Conservation (phyloP, 2,329 filamentous ascomycete species). For the Lomentospora prolificans region DNA sequence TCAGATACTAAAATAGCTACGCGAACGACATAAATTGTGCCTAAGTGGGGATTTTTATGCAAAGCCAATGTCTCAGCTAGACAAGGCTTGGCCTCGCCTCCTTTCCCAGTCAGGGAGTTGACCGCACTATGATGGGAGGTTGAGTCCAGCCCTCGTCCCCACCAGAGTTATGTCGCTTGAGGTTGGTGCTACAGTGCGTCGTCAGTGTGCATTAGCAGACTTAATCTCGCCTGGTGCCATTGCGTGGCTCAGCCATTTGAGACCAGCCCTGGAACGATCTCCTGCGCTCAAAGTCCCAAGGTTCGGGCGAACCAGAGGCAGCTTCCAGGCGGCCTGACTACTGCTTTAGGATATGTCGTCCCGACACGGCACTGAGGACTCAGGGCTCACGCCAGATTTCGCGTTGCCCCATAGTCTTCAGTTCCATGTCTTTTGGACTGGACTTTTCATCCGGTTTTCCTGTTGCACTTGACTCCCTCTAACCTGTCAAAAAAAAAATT, state of each 20-base stretch:
- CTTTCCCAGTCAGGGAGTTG: neutral
- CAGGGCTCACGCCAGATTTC: neutral
- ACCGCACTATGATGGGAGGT: neutral
- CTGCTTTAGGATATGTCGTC: neutral
- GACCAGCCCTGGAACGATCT: neutral
- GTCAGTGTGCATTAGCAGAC: neutral
- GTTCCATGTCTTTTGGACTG: neutral
- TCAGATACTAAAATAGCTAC: neutral
- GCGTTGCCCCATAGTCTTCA: neutral
- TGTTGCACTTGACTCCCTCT: neutral
- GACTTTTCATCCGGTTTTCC: neutral
- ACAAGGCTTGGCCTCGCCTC: neutral
- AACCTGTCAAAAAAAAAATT: too few species aligned
- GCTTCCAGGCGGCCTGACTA: neutral
- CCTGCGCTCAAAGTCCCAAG: neutral
- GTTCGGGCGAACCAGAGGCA: neutral
- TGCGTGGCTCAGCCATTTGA: neutral
- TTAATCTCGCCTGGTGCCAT: constrained; percentile 2
- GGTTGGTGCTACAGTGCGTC: neutral
- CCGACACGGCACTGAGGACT: neutral
- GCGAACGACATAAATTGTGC: constrained; percentile 4
- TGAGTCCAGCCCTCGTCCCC: too few species aligned
- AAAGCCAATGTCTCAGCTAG: constrained; percentile 5
- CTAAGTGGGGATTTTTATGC: constrained; percentile 4
- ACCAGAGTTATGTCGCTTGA: neutral